Evolutionary conservation across 1,139 yeast species (phyloP), one percentile per base, ranked within the genome.

Genomic region (Lodderomyces oxycetoniae): DNA sequence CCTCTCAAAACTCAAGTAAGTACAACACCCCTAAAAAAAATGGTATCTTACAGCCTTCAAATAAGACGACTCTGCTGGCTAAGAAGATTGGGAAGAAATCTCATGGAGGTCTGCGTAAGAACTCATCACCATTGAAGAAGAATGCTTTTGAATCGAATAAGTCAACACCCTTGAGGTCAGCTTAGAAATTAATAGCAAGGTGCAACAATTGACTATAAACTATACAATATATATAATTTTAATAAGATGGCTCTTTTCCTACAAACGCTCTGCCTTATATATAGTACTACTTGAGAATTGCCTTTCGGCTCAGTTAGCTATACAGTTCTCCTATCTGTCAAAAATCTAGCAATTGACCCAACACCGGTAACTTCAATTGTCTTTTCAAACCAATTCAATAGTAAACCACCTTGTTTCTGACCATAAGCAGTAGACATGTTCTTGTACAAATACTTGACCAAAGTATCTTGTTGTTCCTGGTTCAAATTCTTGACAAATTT

Each of bases 331-430:
- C 95, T 75, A 59, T 89, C 97, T 32, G 88, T 75, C 61, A 88
- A 70, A 58, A 77, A 87, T 49, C 96, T 78, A 33, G 85, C 84
- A 48, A 91, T 82, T 28, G 95, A 85, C 8, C 95, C 96, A 54
- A 84, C 79, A 12, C 97, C 97, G 10, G 89, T 77, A 28, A 76
- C 62, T 43, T 83, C 94, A 26, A 86, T 80, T 17, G 93, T 76
- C 60, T 87, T 88, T 49, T 91, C 97, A 54, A 83, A 87, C 98
- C 98, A 93, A 26, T 79, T 74, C 51, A 93, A 74, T 49, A 93
- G 60, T 36, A 81, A 69, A 31, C 95, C 95, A 14, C 96, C 95
- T 48, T 83, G 88, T 48, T 84, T 85, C 45, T 88, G 87, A 4
- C 93, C 87, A 46, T 78, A 77, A 19, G 77, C 71, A 7, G 81